phyloP scores from a whole-genome alignment of 768 basidiomycete genomes.

The Pleurotus pulmonarius region DNA sequence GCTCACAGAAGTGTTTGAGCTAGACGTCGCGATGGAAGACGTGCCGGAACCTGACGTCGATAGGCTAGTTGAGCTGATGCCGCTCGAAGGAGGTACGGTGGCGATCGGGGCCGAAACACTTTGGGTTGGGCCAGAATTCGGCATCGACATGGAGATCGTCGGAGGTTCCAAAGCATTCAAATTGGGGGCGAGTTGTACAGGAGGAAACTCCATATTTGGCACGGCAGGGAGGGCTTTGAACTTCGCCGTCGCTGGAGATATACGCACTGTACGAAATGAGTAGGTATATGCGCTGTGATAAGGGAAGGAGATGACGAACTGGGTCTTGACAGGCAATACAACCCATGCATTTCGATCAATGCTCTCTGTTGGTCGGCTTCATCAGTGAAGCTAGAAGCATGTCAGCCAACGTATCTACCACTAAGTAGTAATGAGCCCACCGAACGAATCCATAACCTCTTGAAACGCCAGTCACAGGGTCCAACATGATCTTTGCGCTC shows the following conservation, averaged over 20 bases:
- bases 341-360: constrained; percentile 86
- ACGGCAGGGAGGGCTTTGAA: constrained; percentile 59
- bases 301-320: constrained; percentile 47
- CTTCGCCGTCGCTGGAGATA: constrained; percentile 86
- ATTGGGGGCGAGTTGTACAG: constrained; percentile 39
- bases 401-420: constrained; percentile 12
- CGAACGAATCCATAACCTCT: constrained; percentile 93
- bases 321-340: constrained; percentile 85
- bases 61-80: constrained; percentile 31
- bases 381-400: constrained; percentile 66
- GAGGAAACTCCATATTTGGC: constrained; percentile 39
- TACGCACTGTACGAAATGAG: constrained; percentile 60
- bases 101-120: constrained; percentile 74
- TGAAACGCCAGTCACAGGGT: constrained; percentile 84
- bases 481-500: constrained; percentile 94
- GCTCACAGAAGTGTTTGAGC: constrained; percentile 47
- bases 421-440: constrained; percentile 32
- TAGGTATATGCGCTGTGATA: constrained; percentile 26
- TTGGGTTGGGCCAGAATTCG: constrained; percentile 43
- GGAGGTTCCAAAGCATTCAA: constrained; percentile 26
- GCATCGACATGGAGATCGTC: constrained; percentile 37
- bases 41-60: constrained; percentile 37
- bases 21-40: constrained; percentile 48
- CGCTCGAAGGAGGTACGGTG: constrained; percentile 28
- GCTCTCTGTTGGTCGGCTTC: constrained; percentile 88